phyloP scores from a whole-genome alignment of 1,139 yeast species.

The Debaryomyces udenii region DNA sequence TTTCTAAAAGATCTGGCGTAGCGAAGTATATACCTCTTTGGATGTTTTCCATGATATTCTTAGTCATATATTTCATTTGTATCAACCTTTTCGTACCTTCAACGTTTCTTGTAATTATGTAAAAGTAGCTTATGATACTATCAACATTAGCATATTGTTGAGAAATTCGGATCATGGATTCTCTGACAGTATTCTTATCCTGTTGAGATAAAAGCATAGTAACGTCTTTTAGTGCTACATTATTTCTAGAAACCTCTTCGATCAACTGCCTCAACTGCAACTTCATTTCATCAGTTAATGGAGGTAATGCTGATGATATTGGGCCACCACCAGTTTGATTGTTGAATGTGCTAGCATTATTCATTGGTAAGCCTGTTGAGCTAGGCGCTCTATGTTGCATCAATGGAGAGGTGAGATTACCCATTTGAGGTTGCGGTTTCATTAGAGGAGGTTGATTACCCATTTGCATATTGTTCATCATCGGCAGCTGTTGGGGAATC shows the following conservation, averaged over 20 bases:
- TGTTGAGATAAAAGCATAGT: slow-evolving; percentile 61
- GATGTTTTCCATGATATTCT: slow-evolving; percentile 70
- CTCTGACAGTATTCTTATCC: slow-evolving; percentile 65
- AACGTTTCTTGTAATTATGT: slow-evolving; percentile 68
- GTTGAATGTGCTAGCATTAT: slow-evolving; percentile 13
- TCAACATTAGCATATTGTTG: slow-evolving; percentile 73
- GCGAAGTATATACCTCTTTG: slow-evolving; percentile 66
- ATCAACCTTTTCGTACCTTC: slow-evolving; percentile 77
- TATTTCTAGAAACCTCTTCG: slow-evolving; percentile 69
- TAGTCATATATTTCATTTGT: slow-evolving; percentile 78
- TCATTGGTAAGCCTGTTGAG: slow-evolving; percentile 13
- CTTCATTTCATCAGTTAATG: slow-evolving; percentile 48
- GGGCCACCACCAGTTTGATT: slow-evolving; percentile 13
- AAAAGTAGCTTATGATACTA: slow-evolving; percentile 76
- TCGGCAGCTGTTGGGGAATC: slow-evolving; percentile 26
- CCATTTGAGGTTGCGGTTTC: slow-evolving; percentile 24
- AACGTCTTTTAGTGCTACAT: slow-evolving; percentile 66
- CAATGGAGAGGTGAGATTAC: slow-evolving; percentile 25
- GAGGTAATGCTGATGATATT: slow-evolving; percentile 34
- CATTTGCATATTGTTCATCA: slow-evolving; percentile 23
- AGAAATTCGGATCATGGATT: slow-evolving; percentile 57
- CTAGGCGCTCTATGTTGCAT: slow-evolving; percentile 24
- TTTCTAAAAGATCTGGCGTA: slow-evolving; percentile 67
- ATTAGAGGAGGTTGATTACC: slow-evolving; percentile 23
- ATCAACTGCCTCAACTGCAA: slow-evolving; percentile 60